Evolutionary conservation across 1,139 yeast genomes (phyloP), one percentile per base, ranked within the genome.

Genomic region (Kodamaea sp.): DNA sequence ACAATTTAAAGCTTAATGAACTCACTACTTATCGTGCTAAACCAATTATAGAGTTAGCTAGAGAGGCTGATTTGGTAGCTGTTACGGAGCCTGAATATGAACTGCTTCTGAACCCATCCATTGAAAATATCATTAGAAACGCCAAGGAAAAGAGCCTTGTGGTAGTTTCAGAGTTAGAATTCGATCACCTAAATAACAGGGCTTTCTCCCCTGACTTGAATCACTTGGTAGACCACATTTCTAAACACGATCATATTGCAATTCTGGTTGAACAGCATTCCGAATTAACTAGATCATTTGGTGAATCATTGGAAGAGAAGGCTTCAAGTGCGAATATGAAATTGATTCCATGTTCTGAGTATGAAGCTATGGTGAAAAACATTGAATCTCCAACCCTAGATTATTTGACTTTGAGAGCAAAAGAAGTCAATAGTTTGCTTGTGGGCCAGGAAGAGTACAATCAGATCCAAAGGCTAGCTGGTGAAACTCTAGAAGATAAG

Each of bases 401-500:
- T 3, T 35, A 25, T 28, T 29, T 43, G 15, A 12, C 19, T 10
- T 51, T 51, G 11, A 58, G 55, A 25, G 70, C 73, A 1, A 38
- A 35, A 5, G 41, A 34, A 1, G 28, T 44, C 7, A 53, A 32
- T 3, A 32, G 31, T 8, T 28, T 30, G 3, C 11, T 45, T 4
- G 16, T 44, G 5, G 16, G 26, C 3, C 22, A 14, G 6, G 29
- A 31, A 9, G 36, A 36, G 7, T 26, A 23, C 16, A 30, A 38
- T 3, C 22, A 18, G 5, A 22, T 46, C 26, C 35, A 48, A 15
- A 35, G 33, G 10, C 33, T 36, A 2, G 29, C 50, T 10, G 33
- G 42, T 7, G 38, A 50, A 9, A 59, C 63, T 3, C 31, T 48
- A 3, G 28, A 57, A 22, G 53, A 49, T 0, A 51, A 55, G 25